Percentiles rank a stretch among this genome's conserved stretches.
Conservation (phyloP, 371 early-diverging fungal genomes). For the Apophysomyces elegans region DNA sequence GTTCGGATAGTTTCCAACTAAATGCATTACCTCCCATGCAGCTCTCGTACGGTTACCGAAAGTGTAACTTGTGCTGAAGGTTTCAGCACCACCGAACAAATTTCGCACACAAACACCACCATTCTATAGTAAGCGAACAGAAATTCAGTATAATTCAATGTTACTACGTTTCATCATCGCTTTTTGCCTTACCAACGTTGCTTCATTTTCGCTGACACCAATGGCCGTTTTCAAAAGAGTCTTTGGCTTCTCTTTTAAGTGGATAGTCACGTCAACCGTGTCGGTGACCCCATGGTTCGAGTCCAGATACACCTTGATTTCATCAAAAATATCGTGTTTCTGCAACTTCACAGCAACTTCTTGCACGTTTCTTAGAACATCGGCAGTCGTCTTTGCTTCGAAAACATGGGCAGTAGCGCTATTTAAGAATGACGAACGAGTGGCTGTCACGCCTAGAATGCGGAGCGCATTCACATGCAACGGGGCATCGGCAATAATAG, state of each 20-base stretch:
- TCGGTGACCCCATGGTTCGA: constrained; percentile 48
- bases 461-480: constrained; percentile 45
- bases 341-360: constrained; percentile 64
- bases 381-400: constrained; percentile 60
- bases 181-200: constrained; percentile 39
- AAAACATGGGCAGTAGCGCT: constrained; percentile 38
- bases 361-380: constrained; percentile 62
- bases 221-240: constrained; percentile 34
- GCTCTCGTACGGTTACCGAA: constrained; percentile 75
- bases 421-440: constrained; percentile 52
- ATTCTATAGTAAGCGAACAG: constrained; percentile 35
- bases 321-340: constrained; percentile 78
- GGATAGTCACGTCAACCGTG: constrained; percentile 68
- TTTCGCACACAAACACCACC: constrained; percentile 70
- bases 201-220: constrained; percentile 42
- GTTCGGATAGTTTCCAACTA: neutral
- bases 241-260: constrained; percentile 44
- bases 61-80: constrained; percentile 61
- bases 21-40: constrained; percentile 61
- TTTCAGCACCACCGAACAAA: constrained; percentile 86
- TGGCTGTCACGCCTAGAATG: constrained; percentile 38
- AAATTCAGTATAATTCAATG: neutral
- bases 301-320: constrained; percentile 71
- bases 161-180: neutral
- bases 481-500: constrained; percentile 39